Evolutionary conservation across 208 protist genomes (phyloP).

Genomic region (Lotmaria passim): DNA sequence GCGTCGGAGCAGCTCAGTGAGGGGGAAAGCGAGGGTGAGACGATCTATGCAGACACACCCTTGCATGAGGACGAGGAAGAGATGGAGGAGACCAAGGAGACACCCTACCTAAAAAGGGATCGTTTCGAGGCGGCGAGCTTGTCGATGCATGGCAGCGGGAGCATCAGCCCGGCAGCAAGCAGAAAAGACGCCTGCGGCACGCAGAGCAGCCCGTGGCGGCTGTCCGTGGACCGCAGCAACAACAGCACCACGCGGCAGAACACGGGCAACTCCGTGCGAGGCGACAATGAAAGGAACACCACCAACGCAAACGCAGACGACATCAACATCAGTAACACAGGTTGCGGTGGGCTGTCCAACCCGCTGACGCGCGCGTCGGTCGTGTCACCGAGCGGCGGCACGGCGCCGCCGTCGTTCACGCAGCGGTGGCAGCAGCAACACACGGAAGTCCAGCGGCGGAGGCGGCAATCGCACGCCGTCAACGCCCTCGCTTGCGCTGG

Average conservation of each 20-base stretch:
- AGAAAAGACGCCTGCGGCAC: background rate
- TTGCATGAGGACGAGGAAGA: too few relatives aligned
- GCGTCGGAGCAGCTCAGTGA: conserved; percentile 1
- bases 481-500: background rate
- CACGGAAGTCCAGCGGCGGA: background rate
- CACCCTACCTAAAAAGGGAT: background rate
- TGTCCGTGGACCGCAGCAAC: background rate
- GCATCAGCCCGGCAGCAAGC: background rate
- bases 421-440: conserved; percentile 9
- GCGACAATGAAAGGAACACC: too few relatives aligned
- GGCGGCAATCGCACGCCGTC: background rate
- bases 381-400: background rate
- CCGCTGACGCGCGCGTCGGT: background rate
- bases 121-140: background rate
- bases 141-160: background rate
- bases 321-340: background rate
- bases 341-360: background rate
- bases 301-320: too few relatives aligned
- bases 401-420: background rate
- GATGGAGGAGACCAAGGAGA: background rate
- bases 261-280: too few relatives aligned
- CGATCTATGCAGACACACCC: too few relatives aligned
- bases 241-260: background rate
- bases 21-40: too few relatives aligned
- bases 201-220: background rate